Evolutionary conservation across 257 asterid species (phyloP).

Genomic region (Nicotiana undulata): DNA sequence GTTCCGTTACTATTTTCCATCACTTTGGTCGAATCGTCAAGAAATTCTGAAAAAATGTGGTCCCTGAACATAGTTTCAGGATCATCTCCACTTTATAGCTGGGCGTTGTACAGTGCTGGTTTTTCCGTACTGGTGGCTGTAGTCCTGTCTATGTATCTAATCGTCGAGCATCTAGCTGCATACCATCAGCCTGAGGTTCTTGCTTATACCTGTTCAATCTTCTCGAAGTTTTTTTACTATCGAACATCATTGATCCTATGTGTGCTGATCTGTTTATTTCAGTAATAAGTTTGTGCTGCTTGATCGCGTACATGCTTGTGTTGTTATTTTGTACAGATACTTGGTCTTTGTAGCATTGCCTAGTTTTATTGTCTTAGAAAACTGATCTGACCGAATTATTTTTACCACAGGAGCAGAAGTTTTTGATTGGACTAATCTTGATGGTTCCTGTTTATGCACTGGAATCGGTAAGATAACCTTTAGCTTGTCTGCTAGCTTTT

Average conservation of each 20-base stretch:
- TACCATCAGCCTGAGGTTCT: constrained; percentile 93
- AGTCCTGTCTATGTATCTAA: constrained; percentile 67
- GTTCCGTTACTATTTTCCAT: constrained; percentile 30
- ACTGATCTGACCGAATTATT: constrained; percentile 6
- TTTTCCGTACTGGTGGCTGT: constrained; percentile 75
- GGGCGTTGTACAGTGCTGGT: constrained; percentile 74
- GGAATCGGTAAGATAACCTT: constrained; percentile 60
- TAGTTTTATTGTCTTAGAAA: constrained; percentile 6
- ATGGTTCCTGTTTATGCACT: constrained; percentile 99
- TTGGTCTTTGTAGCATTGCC: background rate
- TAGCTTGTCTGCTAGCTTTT: constrained; percentile 7
- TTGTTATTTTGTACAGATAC: background rate
- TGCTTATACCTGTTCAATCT: constrained; percentile 6
- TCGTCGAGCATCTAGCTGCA: constrained; percentile 87
- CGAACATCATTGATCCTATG: background rate
- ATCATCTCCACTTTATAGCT: constrained; percentile 51
- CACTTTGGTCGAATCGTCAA: constrained; percentile 48
- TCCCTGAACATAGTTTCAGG: constrained; percentile 23
- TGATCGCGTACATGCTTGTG: background rate
- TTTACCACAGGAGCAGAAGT: constrained; percentile 86
- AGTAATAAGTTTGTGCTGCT: background rate
- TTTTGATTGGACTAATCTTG: constrained; percentile 81
- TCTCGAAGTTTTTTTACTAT: background rate
- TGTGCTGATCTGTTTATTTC: background rate
- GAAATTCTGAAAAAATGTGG: constrained; percentile 43